Evolutionary conservation across 176 grass and related monocot genomes (phyloP).

Genomic region (Chloris gayana): DNA sequence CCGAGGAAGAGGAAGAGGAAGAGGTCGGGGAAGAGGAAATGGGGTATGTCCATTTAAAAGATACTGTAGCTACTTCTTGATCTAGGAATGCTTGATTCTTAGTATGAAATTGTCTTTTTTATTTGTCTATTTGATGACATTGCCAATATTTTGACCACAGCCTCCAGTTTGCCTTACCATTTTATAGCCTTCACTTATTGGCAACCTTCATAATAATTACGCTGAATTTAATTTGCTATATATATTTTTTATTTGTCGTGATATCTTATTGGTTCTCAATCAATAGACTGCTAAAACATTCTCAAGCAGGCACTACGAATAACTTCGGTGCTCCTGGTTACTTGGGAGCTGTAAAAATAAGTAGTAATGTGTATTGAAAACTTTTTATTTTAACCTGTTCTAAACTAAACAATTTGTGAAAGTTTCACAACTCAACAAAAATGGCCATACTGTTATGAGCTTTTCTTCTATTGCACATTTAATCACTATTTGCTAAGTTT

Average conservation of each 20-base stretch:
- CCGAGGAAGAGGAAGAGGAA: slow-evolving; percentile 87
- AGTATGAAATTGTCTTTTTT: background rate
- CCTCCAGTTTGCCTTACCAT: background rate
- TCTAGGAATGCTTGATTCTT: slow-evolving; percentile 14
- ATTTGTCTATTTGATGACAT: background rate
- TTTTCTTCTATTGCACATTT: background rate
- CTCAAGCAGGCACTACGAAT: background rate
- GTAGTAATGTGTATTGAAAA: background rate
- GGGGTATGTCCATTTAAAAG: slow-evolving; percentile 44
- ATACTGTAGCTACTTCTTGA: slow-evolving; percentile 8
- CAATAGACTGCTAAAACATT: slow-evolving; percentile 6
- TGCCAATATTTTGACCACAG: background rate
- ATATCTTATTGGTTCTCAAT: background rate
- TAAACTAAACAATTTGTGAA: background rate
- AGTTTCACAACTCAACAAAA: background rate
- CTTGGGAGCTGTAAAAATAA: background rate
- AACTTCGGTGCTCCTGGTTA: background rate
- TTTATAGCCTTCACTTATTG: background rate
- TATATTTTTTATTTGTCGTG: background rate
- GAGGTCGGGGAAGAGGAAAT: slow-evolving; percentile 76
- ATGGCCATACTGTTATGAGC: background rate
- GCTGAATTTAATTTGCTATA: background rate
- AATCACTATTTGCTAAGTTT: slow-evolving; percentile 4
- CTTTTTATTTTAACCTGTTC: slow-evolving; percentile 10
- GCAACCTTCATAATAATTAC: background rate